These are phyloP conservation scores for Euphrasia confusa DNA, from an alignment of 257 asterid species.

Conservation along the genomic window DNA sequence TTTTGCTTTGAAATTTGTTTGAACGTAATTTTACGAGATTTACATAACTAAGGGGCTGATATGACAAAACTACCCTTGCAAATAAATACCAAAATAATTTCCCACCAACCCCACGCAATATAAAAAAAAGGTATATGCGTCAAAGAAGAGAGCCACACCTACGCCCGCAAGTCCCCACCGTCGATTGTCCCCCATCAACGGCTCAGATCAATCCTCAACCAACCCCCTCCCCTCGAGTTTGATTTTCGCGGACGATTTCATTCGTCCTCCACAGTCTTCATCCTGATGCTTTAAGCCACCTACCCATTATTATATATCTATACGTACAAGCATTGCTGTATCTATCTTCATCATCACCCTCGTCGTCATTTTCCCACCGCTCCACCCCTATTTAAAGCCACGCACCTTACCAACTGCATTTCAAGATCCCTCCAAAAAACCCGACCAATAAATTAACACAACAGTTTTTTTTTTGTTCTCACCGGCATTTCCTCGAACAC, in stretches of 20 bases:
- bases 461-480: not conserved
- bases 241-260: slow-evolving; percentile 1
- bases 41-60: no score
- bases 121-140: not conserved
- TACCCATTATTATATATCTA: slow-evolving; percentile 33
- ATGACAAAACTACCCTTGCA: no score
- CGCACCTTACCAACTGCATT: slow-evolving; percentile 8
- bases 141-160: slow-evolving; percentile 1
- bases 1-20: no score
- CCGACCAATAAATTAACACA: not conserved
- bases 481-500: not conserved
- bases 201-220: slow-evolving; percentile 39
- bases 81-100: no score
- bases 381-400: slow-evolving; percentile 34
- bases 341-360: not conserved
- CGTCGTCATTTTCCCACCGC: slow-evolving; percentile 1
- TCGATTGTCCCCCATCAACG: slow-evolving; percentile 15
- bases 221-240: slow-evolving; percentile 24
- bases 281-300: slow-evolving; percentile 25
- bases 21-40: no score
- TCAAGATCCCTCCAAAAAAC: slow-evolving; percentile 3
- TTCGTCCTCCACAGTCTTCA: no score
- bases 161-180: slow-evolving; percentile 30
- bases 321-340: slow-evolving; percentile 3
- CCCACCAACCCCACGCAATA: slow-evolving; percentile 7